Evolutionary conservation across 371 early-diverging fungal species (phyloP).

Genomic region (Haplosporangium sp.): DNA sequence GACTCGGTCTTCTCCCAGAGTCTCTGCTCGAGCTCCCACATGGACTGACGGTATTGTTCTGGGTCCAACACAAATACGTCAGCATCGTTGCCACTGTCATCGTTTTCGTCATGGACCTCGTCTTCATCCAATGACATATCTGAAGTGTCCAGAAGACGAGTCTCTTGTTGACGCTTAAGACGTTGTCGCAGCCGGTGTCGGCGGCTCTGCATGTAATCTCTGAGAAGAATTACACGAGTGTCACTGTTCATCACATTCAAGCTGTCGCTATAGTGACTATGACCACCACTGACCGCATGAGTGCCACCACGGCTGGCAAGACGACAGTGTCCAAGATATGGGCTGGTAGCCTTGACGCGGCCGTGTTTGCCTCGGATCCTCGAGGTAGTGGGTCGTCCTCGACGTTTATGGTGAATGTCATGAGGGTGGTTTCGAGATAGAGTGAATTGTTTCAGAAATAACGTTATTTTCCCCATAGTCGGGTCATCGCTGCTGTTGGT

Average conservation of each 20-base stretch:
- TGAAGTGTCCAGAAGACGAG: conserved; percentile 10
- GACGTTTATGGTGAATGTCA: conserved; percentile 17
- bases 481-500: not conserved
- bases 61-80: conserved; percentile 13
- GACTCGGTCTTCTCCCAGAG: conserved; percentile 37
- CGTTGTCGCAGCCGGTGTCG: conserved; percentile 38
- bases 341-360: conserved; percentile 10
- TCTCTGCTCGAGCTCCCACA: conserved; percentile 37
- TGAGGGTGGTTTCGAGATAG: conserved; percentile 12
- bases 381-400: conserved; percentile 23
- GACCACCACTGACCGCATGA: not conserved
- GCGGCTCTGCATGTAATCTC: conserved; percentile 37
- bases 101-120: conserved; percentile 24
- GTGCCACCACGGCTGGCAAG: not conserved
- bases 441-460: conserved; percentile 19
- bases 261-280: conserved; percentile 1
- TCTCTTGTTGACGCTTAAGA: conserved; percentile 2
- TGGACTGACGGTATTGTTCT: conserved; percentile 27
- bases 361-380: conserved; percentile 41
- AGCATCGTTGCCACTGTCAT: not conserved
- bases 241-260: conserved; percentile 6
- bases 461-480: conserved; percentile 9
- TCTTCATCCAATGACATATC: conserved; percentile 36
- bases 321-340: conserved; percentile 1
- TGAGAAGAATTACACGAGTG: conserved; percentile 23